These are phyloP conservation scores for Phaeosphaeriaceae sp. DNA, from an alignment of 2,329 filamentous ascomycete genomes.

Conservation along the genomic window DNA sequence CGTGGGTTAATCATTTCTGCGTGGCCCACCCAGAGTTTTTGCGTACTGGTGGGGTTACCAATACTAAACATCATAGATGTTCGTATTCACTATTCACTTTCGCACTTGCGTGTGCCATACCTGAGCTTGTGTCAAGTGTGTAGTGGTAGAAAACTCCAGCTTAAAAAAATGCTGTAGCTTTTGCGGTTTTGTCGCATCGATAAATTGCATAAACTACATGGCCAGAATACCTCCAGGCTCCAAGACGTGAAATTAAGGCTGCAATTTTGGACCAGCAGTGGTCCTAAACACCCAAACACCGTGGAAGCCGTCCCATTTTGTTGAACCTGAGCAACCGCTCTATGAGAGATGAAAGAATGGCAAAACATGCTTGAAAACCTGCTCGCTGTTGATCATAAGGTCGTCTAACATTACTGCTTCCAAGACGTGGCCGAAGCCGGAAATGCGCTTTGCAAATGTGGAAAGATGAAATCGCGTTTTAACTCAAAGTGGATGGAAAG, in stretches of 20 bases:
- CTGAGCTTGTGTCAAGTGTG: background rate
- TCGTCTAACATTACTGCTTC: conserved; percentile 46
- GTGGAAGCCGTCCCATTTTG: conserved; percentile 42
- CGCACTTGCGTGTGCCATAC: background rate
- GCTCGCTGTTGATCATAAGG: conserved; percentile 31
- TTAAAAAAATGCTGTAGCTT: conserved; percentile 11
- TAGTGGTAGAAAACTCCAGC: conserved; percentile 5
- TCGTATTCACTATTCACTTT: background rate
- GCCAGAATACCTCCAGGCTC: conserved; percentile 24
- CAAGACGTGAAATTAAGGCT: conserved; percentile 31
- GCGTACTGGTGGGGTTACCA: background rate
- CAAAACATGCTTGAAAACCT: conserved; percentile 26
- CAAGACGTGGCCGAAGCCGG: conserved; percentile 30
- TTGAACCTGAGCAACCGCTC: conserved; percentile 37
- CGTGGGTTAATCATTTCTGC: conserved; percentile 26
- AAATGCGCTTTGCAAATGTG: conserved; percentile 28
- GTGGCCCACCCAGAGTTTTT: conserved; percentile 3
- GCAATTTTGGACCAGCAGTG: conserved; percentile 34
- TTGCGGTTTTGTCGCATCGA: conserved; percentile 27
- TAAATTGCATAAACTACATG: conserved; percentile 48
- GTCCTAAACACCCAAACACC: conserved; percentile 37
- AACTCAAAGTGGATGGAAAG: conserved; percentile 35
- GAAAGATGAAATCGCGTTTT: conserved; percentile 31
- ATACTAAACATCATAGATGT: background rate
- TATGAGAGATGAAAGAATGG: conserved; percentile 20